Percentiles rank a stretch among this genome's conserved stretches.
Conservation (phyloP, 176 grass and related monocot species). For the Avena eriantha region DNA sequence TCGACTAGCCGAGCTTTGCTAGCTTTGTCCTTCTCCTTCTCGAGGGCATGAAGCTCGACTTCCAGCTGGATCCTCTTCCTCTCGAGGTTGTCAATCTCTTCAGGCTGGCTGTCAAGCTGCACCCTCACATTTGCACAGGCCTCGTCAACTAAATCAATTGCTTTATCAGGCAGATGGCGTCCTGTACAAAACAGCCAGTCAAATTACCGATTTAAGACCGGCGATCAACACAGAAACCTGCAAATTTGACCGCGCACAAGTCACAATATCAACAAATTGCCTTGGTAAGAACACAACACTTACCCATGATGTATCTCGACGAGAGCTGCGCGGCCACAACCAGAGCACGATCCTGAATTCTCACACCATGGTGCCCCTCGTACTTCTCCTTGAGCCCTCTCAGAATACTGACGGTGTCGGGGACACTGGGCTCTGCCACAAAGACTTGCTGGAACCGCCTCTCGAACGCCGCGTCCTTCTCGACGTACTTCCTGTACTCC, state of each 20-base stretch:
- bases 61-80: conserved; percentile 83
- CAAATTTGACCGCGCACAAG: background rate
- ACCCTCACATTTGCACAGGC: conserved; percentile 84
- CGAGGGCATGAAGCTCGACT: conserved; percentile 72
- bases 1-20: conserved; percentile 71
- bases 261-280: background rate
- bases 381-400: conserved; percentile 84
- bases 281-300: background rate
- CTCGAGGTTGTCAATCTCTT: conserved; percentile 79
- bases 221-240: background rate
- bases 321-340: conserved; percentile 82
- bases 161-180: conserved; percentile 78
- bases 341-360: conserved; percentile 71
- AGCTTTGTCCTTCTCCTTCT: conserved; percentile 90
- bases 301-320: conserved; percentile 77
- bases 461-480: conserved; percentile 86
- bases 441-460: conserved; percentile 78
- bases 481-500: conserved; percentile 84
- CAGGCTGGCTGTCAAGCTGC: conserved; percentile 79
- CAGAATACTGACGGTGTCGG: conserved; percentile 72
- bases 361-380: conserved; percentile 80
- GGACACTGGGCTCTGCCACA: conserved; percentile 76
- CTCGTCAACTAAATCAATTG: conserved; percentile 78
- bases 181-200: background rate
- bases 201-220: background rate